phyloP scores from a whole-genome alignment of 371 early-diverging fungal species.

The Mortierella sp. region DNA sequence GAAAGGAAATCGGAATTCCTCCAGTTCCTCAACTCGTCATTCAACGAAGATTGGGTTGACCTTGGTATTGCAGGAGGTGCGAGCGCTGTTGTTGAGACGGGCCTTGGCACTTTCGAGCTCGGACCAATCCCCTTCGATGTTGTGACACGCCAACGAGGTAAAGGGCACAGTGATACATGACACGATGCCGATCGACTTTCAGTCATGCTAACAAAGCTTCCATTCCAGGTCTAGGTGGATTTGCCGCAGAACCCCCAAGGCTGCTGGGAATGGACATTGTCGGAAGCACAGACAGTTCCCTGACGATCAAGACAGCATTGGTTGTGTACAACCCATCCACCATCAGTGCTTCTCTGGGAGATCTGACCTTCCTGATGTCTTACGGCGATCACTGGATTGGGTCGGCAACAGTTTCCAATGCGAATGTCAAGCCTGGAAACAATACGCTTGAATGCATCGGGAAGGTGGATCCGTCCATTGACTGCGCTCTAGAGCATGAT shows the following conservation, averaged over 20 bases:
- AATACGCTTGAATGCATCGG: conserved; percentile 46
- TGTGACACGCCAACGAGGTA: conserved; percentile 37
- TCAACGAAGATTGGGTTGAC: conserved; percentile 35
- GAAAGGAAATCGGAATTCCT: conserved; percentile 26
- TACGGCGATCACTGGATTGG: conserved; percentile 31
- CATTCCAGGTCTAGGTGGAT: conserved; percentile 35
- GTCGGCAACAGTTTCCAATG: conserved; percentile 28
- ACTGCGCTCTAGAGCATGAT: conserved; percentile 24
- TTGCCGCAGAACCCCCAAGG: conserved; percentile 21
- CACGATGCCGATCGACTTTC: no score
- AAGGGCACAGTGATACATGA: neutral
- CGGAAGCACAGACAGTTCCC: conserved; percentile 38
- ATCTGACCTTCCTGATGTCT: conserved; percentile 38
- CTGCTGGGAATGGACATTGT: conserved; percentile 42
- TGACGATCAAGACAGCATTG: conserved; percentile 34
- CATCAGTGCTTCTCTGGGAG: conserved; percentile 40
- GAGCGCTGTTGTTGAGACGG: conserved; percentile 34
- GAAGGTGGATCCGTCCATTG: conserved; percentile 38
- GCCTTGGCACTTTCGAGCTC: conserved; percentile 49
- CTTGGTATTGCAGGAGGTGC: conserved; percentile 44
- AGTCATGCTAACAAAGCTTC: no score
- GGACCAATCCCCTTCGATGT: conserved; percentile 48
- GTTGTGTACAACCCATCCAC: conserved; percentile 42
- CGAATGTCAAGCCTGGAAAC: conserved; percentile 20
- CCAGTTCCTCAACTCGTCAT: conserved; percentile 36